A percentile compares a stretch with the other conserved stretches of the same genome.
These are phyloP conservation scores for Zymoseptoria ardabiliae DNA, from an alignment of 2,329 filamentous ascomycete genomes.

Conservation along the genomic window DNA sequence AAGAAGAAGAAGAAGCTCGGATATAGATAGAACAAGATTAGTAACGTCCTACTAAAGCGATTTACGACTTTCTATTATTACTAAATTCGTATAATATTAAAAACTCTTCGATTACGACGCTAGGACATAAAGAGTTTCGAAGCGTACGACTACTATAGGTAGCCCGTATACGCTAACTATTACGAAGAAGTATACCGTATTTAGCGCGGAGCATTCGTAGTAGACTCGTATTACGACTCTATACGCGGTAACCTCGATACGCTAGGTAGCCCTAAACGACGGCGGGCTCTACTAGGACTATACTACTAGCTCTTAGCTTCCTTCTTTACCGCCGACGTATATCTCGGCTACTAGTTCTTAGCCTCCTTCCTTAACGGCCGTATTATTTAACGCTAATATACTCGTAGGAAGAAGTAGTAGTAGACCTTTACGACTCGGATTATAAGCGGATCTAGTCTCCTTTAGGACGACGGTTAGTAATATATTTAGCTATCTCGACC, in stretches of 20 bases:
- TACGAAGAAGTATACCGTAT: background rate
- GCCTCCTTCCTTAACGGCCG: background rate
- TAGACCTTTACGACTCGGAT: too few species aligned
- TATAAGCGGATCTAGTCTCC: too few species aligned
- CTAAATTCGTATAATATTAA: background rate
- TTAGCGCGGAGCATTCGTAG: too few species aligned
- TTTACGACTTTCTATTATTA: background rate
- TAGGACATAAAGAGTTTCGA: too few species aligned
- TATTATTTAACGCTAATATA: background rate
- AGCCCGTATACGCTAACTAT: background rate
- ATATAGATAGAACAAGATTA: background rate
- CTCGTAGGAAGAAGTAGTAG: too few species aligned
- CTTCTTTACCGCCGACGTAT: too few species aligned
- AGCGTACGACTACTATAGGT: too few species aligned
- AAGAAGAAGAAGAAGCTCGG: background rate
- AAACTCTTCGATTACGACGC: background rate
- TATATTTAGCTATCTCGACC: too few species aligned
- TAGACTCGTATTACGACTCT: too few species aligned
- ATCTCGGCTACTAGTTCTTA: background rate
- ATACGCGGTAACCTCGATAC: too few species aligned
- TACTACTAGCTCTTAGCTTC: background rate
- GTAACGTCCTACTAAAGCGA: background rate
- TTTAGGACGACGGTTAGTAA: too few species aligned
- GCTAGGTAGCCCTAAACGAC: background rate
- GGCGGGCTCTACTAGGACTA: too few species aligned